A percentile compares a stretch with the other conserved stretches of the same genome.
Conservation (phyloP, 2,329 filamentous ascomycete species). For the Beauveria brongniartii region DNA sequence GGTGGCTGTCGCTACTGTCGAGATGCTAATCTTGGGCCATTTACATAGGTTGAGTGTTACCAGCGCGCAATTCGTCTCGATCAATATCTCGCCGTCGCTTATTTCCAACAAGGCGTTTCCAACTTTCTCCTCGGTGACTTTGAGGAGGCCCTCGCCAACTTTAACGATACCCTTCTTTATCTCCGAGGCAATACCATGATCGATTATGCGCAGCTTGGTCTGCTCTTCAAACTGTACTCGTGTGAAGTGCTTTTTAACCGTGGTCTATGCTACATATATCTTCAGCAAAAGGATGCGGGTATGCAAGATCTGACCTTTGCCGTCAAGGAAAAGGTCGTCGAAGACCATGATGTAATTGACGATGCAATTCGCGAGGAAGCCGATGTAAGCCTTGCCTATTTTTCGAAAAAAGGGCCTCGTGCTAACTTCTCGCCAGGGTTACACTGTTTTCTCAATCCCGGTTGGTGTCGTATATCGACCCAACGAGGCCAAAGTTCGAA, state of each 20-base stretch:
- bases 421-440: constrained; percentile 53
- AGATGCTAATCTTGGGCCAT: constrained; percentile 6
- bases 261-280: constrained; percentile 93
- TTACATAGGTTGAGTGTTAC: constrained; percentile 76
- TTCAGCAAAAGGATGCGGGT: constrained; percentile 83
- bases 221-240: constrained; percentile 94
- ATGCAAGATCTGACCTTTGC: constrained; percentile 87
- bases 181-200: constrained; percentile 94
- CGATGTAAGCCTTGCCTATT: constrained; percentile 51
- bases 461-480: constrained; percentile 92
- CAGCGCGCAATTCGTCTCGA: constrained; percentile 85
- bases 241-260: constrained; percentile 98
- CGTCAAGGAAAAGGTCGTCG: constrained; percentile 90
- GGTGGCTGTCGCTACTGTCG: constrained; percentile 7
- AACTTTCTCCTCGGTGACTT: constrained; percentile 97
- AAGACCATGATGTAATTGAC: constrained; percentile 96
- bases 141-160: constrained; percentile 93
- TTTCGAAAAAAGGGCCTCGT: constrained; percentile 15
- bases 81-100: constrained; percentile 92
- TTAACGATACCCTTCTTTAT: constrained; percentile 95
- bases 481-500: constrained; percentile 96
- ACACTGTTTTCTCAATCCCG: constrained; percentile 97
- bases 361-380: constrained; percentile 91
- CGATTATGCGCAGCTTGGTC: constrained; percentile 90
- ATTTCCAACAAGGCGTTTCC: constrained; percentile 97